phyloP scores from a whole-genome alignment of 441 rosid genomes.

The Croton setiger region DNA sequence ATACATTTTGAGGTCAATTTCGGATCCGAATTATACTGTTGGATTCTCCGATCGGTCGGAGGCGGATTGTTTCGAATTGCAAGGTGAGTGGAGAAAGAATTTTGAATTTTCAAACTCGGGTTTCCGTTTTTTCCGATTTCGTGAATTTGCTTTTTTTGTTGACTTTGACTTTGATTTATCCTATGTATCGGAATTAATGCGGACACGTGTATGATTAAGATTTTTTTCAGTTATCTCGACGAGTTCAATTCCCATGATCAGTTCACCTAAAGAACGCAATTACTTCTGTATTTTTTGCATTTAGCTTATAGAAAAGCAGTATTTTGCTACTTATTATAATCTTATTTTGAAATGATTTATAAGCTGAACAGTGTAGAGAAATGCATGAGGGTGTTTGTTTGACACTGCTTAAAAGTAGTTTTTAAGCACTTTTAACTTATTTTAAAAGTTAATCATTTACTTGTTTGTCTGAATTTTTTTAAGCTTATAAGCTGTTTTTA shows the following conservation, averaged over 20 bases:
- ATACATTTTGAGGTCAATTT: constrained; percentile 76
- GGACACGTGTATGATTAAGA: neutral
- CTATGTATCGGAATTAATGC: neutral
- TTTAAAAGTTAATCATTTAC: too few species aligned
- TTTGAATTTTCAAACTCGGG: neutral
- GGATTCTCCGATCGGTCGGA: constrained; percentile 85
- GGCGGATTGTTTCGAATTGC: constrained; percentile 71
- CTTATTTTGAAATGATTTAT: too few species aligned
- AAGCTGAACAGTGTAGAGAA: too few species aligned
- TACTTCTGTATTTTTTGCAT: too few species aligned
- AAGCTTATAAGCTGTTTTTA: too few species aligned
- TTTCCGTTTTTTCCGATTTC: neutral
- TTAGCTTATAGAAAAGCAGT: too few species aligned
- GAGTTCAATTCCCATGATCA: neutral
- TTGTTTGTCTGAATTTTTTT: too few species aligned
- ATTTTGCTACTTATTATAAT: too few species aligned
- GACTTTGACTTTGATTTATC: neutral
- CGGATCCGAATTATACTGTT: constrained; percentile 82
- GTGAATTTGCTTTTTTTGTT: neutral
- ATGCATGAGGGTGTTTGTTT: too few species aligned
- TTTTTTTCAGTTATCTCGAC: neutral
- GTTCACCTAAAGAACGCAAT: too few species aligned
- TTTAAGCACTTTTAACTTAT: too few species aligned
- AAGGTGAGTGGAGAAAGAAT: constrained; percentile 46
- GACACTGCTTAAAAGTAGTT: too few species aligned